Evolutionary conservation across 192 early-diverging fungal species (phyloP).

Genomic region (Coemansia sp.): DNA sequence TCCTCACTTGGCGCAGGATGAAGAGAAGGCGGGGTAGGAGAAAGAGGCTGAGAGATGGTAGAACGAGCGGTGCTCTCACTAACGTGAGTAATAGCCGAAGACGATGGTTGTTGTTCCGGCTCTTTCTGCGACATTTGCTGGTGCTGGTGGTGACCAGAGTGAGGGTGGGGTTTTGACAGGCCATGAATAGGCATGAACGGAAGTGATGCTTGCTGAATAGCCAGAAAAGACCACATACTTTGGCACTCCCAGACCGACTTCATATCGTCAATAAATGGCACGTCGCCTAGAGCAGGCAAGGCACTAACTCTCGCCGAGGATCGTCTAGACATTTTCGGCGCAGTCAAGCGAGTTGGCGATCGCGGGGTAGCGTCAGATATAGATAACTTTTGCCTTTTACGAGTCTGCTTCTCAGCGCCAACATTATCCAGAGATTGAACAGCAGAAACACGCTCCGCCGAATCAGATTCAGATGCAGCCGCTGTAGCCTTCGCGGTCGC

Average conservation of each 20-base stretch:
- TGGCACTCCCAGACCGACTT: constrained; percentile 25
- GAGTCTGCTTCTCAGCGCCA: background rate
- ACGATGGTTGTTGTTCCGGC: background rate
- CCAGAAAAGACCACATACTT: constrained; percentile 24
- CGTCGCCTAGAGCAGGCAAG: constrained; percentile 16
- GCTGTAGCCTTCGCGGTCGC: background rate
- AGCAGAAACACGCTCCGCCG: constrained; percentile 1
- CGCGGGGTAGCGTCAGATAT: background rate
- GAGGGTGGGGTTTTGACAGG: background rate
- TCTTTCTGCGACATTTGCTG: background rate
- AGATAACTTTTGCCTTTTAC: background rate
- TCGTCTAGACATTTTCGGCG: background rate
- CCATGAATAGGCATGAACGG: constrained; percentile 26
- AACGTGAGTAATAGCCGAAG: background rate
- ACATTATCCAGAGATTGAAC: background rate
- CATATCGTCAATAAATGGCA: constrained; percentile 26
- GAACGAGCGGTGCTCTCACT: background rate
- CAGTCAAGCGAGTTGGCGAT: background rate
- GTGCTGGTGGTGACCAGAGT: background rate
- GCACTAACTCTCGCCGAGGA: background rate
- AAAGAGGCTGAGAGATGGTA: background rate
- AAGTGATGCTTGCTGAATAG: constrained; percentile 22
- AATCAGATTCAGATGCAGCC: background rate
- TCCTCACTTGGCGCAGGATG: background rate
- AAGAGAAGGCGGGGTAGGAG: background rate